Conservation (phyloP, 768 basidiomycete genomes). For the Auriculariales sp. region DNA sequence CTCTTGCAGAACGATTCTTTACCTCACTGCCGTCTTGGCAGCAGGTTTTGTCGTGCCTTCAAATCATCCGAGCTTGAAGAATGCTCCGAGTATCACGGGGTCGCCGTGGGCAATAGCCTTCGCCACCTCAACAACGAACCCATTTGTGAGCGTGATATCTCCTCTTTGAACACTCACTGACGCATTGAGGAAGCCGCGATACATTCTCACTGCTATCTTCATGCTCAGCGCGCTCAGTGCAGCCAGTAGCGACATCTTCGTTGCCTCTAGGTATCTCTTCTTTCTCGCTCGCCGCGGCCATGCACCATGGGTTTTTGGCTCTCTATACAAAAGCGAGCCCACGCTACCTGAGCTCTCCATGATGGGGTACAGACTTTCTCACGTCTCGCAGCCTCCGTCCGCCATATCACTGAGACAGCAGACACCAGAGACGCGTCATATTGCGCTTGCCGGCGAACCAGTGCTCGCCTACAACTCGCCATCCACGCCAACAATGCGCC, state of each 20-base stretch:
- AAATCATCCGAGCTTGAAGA: background rate
- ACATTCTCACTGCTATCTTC: background rate
- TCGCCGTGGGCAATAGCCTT: background rate
- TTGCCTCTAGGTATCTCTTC: conserved; percentile 1
- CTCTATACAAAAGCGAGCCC: background rate
- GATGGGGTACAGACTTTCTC: no score
- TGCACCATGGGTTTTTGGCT: conserved; percentile 1
- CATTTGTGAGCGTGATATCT: background rate
- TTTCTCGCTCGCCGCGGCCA: background rate
- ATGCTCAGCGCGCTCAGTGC: background rate
- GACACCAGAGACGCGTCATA: no score
- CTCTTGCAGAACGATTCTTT: background rate
- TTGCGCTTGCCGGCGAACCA: no score
- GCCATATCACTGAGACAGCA: no score
- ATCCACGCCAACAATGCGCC: no score
- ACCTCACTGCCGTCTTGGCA: background rate
- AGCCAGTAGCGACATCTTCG: background rate
- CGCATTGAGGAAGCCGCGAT: background rate
- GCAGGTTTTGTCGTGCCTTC: background rate
- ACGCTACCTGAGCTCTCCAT: no score
- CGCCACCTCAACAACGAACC: background rate
- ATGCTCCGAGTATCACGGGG: background rate
- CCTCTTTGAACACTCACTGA: background rate
- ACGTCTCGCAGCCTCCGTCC: no score
- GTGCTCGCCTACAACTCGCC: no score